Conservation (phyloP, 1,139 yeast genomes). For the Candida smagusa region DNA sequence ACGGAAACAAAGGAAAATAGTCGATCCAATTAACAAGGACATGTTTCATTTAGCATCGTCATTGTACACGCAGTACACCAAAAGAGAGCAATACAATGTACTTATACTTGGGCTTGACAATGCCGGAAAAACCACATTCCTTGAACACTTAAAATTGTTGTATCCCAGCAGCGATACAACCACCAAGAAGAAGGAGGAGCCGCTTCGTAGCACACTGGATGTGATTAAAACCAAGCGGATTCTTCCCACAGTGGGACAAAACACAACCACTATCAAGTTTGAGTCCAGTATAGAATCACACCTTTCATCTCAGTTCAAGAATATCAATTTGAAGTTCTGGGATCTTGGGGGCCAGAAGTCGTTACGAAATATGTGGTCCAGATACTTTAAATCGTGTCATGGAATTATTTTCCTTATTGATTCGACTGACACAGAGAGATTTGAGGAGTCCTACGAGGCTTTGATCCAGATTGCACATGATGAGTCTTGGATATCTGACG, state of each 20-base stretch:
- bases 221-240: constrained; percentile 52
- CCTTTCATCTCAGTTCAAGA: constrained; percentile 37
- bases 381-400: constrained; percentile 82
- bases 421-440: constrained; percentile 77
- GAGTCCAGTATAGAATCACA: constrained; percentile 26
- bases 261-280: constrained; percentile 42
- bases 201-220: constrained; percentile 20
- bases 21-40: background rate
- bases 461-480: constrained; percentile 45
- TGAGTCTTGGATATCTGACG: constrained; percentile 29
- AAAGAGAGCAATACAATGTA: constrained; percentile 51
- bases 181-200: constrained; percentile 14
- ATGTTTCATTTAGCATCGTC: constrained; percentile 50
- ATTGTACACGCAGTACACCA: constrained; percentile 45
- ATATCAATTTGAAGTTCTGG: constrained; percentile 76
- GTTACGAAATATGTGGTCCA: constrained; percentile 79
- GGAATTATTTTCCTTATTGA: constrained; percentile 92
- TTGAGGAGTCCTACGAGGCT: constrained; percentile 77
- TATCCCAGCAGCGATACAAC: constrained; percentile 30
- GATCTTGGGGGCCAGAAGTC: constrained; percentile 94
- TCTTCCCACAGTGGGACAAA: constrained; percentile 49
- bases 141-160: constrained; percentile 46
- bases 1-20: background rate
- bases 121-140: constrained; percentile 89
- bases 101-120: constrained; percentile 88